Conservation (phyloP, 2,329 filamentous ascomycete species). For the Xylariaceae sp. region DNA sequence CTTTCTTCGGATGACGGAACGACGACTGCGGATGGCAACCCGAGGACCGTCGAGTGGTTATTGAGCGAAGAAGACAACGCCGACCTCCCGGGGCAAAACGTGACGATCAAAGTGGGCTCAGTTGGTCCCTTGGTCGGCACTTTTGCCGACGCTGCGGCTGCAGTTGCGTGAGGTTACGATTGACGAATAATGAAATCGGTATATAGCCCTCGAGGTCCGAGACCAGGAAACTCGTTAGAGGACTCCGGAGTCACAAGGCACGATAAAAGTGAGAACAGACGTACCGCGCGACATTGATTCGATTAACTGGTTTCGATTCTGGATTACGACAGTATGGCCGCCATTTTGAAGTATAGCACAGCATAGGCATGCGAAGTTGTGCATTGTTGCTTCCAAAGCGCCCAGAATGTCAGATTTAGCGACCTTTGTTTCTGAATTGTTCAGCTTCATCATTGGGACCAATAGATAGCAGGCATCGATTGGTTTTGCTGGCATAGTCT, state of each 20-base stretch:
- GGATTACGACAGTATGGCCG: not conserved
- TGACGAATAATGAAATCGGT: slow-evolving; percentile 8
- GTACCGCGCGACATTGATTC: not conserved
- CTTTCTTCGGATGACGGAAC: slow-evolving; percentile 44
- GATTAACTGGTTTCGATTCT: not conserved
- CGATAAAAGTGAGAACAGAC: not conserved
- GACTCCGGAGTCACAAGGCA: not conserved
- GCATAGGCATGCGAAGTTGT: not conserved
- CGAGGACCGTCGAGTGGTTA: slow-evolving; percentile 47
- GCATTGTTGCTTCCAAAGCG: not conserved
- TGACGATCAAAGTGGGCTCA: slow-evolving; percentile 37
- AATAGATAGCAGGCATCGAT: not conserved
- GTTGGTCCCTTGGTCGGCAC: slow-evolving; percentile 51
- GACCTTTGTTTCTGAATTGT: not conserved
- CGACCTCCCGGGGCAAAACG: slow-evolving; percentile 39
- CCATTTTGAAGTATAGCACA: not conserved
- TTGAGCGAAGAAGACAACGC: slow-evolving; percentile 45
- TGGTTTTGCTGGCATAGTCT: not conserved
- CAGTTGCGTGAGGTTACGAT: slow-evolving; percentile 38
- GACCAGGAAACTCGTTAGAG: not conserved
- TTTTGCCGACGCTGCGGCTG: slow-evolving; percentile 54
- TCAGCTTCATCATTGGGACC: not conserved
- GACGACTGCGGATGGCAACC: slow-evolving; percentile 38
- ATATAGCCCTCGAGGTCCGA: not conserved
- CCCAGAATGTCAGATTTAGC: not conserved